Conservation (phyloP, 352 stramenopile species). For the Phytophthora cactorum region DNA sequence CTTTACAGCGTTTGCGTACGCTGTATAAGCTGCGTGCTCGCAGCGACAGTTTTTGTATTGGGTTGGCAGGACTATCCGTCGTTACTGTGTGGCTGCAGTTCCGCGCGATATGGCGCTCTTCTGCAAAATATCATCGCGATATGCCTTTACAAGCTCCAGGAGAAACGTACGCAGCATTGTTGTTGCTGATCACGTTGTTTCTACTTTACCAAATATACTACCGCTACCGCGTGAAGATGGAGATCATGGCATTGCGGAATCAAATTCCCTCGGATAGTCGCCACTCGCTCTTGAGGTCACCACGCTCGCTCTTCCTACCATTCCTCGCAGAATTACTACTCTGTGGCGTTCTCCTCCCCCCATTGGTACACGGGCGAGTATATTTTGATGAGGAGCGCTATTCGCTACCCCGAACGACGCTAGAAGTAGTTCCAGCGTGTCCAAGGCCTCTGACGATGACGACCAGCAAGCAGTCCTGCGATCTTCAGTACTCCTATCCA, state of each 20-base stretch:
- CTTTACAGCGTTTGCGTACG: constrained; percentile 29
- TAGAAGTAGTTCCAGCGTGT: constrained; percentile 24
- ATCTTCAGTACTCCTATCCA: constrained; percentile 58
- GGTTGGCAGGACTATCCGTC: constrained; percentile 45
- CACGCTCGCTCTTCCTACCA: constrained; percentile 42
- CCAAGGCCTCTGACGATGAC: constrained; percentile 37
- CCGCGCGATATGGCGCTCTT: constrained; percentile 60
- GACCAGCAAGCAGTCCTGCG: constrained; percentile 31
- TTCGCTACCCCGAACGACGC: constrained; percentile 21
- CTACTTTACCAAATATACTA: constrained; percentile 52
- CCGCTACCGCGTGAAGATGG: constrained; percentile 59
- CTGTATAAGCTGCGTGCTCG: constrained; percentile 43
- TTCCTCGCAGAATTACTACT: constrained; percentile 53
- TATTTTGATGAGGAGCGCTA: constrained; percentile 59
- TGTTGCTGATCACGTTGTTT: constrained; percentile 48
- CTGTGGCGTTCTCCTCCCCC: constrained; percentile 51
- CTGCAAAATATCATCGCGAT: constrained; percentile 23
- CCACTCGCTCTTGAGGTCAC: constrained; percentile 25
- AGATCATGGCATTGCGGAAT: constrained; percentile 60
- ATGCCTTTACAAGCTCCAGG: constrained; percentile 46
- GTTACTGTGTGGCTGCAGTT: constrained; percentile 58
- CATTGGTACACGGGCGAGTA: constrained; percentile 54
- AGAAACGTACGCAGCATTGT: constrained; percentile 53
- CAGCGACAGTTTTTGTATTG: constrained; percentile 46
- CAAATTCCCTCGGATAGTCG: constrained; percentile 38